Evolutionary conservation across 257 asterid species (phyloP).

Genomic region (Nicotiana obtusifolia): DNA sequence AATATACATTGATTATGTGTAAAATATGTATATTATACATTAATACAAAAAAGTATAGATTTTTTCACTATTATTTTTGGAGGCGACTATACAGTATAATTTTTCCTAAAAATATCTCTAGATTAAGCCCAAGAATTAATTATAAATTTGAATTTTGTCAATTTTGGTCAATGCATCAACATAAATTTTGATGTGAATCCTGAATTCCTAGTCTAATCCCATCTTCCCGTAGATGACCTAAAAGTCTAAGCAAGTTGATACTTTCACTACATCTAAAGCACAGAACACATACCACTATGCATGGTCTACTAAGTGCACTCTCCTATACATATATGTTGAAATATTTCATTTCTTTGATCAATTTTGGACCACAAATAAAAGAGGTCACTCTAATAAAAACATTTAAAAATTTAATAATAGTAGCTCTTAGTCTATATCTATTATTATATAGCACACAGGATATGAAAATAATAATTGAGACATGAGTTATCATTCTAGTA

Average conservation of each 20-base stretch:
- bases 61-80: too few species aligned
- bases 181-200: not conserved
- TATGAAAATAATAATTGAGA: not conserved
- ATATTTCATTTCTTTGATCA: not conserved
- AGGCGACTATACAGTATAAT: too few species aligned
- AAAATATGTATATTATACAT: too few species aligned
- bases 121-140: too few species aligned
- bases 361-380: not conserved
- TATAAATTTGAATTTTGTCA: too few species aligned
- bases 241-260: not conserved
- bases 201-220: not conserved
- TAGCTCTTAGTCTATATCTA: not conserved
- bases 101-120: too few species aligned
- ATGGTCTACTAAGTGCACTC: constrained; percentile 2
- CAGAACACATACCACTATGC: not conserved
- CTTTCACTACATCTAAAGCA: not conserved
- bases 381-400: not conserved
- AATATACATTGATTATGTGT: too few species aligned
- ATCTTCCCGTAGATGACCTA: not conserved
- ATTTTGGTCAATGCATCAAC: not conserved
- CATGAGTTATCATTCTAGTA: not conserved
- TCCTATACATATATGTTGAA: not conserved
- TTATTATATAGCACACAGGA: not conserved
- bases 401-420: not conserved
- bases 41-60: too few species aligned